Evolutionary conservation across 805 yeast species (phyloP).

Genomic region (Ogataea glucozyma): DNA sequence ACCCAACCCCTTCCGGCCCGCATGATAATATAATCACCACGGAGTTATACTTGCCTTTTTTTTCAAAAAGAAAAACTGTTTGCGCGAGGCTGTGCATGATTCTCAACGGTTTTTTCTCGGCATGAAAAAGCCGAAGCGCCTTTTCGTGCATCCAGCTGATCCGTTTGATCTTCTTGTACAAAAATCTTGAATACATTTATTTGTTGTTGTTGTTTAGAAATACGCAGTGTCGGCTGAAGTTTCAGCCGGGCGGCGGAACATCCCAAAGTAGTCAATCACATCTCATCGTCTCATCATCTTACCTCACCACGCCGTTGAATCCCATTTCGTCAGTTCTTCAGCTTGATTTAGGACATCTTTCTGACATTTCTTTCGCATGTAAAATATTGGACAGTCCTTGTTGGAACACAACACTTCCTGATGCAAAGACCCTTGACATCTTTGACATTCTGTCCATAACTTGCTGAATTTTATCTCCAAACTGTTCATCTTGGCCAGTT

Average conservation of each 20-base stretch:
- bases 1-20: neutral
- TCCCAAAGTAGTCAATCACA: no score
- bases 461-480: constrained; percentile 81
- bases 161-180: neutral
- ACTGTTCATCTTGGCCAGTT: constrained; percentile 74
- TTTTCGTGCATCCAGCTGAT: neutral
- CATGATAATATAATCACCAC: no score
- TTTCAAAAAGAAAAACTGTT: neutral
- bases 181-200: neutral
- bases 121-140: constrained; percentile 3
- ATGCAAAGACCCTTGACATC: constrained; percentile 94
- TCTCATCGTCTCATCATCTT: no score
- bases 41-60: no score
- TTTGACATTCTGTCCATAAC: constrained; percentile 97
- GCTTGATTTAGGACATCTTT: constrained; percentile 64
- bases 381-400: constrained; percentile 95
- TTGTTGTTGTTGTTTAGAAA: no score
- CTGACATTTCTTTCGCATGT: constrained; percentile 89
- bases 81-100: neutral
- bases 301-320: constrained; percentile 52
- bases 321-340: constrained; percentile 65
- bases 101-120: constrained; percentile 4
- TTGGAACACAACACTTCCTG: constrained; percentile 95
- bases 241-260: no score
- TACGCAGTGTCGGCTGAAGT: no score